phyloP scores from a whole-genome alignment of 768 basidiomycete genomes.

The Podaxis carcinomalis region DNA sequence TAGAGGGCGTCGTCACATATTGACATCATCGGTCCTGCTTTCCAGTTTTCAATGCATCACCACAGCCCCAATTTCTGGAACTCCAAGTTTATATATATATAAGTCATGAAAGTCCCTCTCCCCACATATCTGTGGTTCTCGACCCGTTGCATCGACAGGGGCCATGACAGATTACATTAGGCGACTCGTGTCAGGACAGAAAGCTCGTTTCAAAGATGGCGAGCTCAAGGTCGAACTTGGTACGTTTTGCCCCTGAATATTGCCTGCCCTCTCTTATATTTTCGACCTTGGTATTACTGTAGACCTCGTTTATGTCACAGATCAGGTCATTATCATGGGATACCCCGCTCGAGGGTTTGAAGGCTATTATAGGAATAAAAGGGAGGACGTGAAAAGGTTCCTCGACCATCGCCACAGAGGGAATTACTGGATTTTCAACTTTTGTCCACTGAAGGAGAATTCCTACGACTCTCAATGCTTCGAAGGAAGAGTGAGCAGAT shows the following conservation, averaged over 20 bases:
- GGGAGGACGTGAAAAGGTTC: conserved; percentile 73
- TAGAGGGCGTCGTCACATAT: background rate
- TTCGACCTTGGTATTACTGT: background rate
- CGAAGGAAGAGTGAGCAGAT: conserved; percentile 71
- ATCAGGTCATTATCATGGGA: conserved; percentile 75
- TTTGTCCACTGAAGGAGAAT: conserved; percentile 81
- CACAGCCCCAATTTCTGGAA: background rate
- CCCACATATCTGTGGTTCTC: background rate
- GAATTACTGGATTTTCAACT: conserved; percentile 87
- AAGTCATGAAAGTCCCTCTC: background rate
- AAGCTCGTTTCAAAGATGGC: conserved; percentile 71
- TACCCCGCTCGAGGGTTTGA: conserved; percentile 81
- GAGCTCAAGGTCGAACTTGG: conserved; percentile 68
- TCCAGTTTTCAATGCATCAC: background rate
- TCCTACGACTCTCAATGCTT: conserved; percentile 69
- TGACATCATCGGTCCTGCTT: background rate
- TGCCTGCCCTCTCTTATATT: background rate
- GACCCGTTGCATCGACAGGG: background rate
- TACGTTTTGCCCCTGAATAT: conserved; percentile 20
- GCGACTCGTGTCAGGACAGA: conserved; percentile 76
- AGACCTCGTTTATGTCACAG: conserved; percentile 70
- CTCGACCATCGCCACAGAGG: conserved; percentile 68
- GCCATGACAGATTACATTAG: conserved; percentile 63
- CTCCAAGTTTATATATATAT: background rate
- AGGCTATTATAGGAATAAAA: conserved; percentile 72